Percentiles rank a stretch among this genome's conserved stretches.
These are phyloP conservation scores for Ligustrum vulgare DNA, from an alignment of 257 asterid species.

Conservation along the genomic window DNA sequence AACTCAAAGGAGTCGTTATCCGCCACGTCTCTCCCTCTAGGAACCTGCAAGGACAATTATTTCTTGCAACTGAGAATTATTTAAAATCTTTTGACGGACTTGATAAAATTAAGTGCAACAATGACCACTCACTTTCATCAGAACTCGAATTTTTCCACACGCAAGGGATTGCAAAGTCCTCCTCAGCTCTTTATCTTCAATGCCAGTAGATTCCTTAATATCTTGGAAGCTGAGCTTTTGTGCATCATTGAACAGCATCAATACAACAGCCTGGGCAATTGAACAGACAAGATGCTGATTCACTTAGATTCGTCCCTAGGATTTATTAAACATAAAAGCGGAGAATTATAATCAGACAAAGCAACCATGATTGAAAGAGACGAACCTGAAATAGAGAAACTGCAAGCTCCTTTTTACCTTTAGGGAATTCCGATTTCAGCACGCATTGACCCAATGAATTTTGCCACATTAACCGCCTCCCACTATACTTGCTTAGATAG, in stretches of 20 bases:
- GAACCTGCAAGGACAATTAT: background rate
- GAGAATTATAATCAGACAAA: background rate
- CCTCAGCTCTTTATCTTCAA: conserved; percentile 90
- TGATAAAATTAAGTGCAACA: background rate
- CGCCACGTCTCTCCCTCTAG: background rate
- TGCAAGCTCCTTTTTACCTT: conserved; percentile 95
- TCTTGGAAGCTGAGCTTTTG: conserved; percentile 87
- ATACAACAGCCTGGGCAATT: conserved; percentile 70
- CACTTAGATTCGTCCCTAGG: background rate
- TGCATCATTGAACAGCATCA: conserved; percentile 96
- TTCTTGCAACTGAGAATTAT: background rate
- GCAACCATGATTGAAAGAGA: conserved; percentile 13
- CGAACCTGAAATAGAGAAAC: conserved; percentile 97
- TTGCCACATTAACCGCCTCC: conserved; percentile 99
- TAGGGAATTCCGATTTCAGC: conserved; percentile 80
- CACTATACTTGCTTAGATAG: conserved; percentile 88
- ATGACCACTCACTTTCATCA: conserved; percentile 64
- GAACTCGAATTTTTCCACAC: conserved; percentile 91
- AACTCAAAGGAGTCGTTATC: conserved; percentile 57
- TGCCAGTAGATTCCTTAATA: conserved; percentile 83
- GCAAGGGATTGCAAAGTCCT: conserved; percentile 97
- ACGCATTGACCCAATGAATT: conserved; percentile 95
- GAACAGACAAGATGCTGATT: conserved; percentile 11
- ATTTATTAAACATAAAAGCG: background rate
- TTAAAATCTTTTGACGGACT: background rate